phyloP scores from a whole-genome alignment of 2,329 filamentous ascomycete genomes.

The Sporothrix globosa region DNA sequence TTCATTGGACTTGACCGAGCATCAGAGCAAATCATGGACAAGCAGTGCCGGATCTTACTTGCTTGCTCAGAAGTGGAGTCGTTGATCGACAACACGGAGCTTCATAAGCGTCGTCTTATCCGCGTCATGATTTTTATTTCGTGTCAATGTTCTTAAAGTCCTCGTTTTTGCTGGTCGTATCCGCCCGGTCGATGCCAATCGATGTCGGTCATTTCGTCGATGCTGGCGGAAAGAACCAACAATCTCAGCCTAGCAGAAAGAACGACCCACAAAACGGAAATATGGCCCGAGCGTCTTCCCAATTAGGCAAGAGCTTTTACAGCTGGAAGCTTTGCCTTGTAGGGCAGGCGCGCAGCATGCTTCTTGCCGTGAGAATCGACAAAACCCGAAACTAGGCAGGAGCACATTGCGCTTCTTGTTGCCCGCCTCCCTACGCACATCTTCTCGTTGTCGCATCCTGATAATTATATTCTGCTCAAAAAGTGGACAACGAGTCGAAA shows the following conservation, averaged over 20 bases:
- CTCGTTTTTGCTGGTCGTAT: neutral
- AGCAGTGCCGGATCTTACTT: neutral
- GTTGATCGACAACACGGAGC: neutral
- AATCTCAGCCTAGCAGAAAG: neutral
- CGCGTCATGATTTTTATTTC: neutral
- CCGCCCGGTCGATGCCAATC: neutral
- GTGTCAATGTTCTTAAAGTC: neutral
- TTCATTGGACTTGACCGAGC: neutral
- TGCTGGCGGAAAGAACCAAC: neutral
- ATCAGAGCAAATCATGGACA: neutral
- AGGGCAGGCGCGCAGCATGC: conserved; percentile 6
- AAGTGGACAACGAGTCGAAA: too few species aligned
- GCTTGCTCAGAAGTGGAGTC: neutral
- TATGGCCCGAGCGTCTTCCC: conserved; percentile 26
- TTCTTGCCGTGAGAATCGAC: conserved; percentile 1
- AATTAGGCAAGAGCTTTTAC: neutral
- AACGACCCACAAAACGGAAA: neutral
- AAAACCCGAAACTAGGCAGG: neutral
- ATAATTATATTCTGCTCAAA: too few species aligned
- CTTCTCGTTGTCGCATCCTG: neutral
- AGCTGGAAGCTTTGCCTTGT: neutral
- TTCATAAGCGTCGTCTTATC: neutral
- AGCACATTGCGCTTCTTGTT: neutral
- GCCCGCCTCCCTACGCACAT: too few species aligned
- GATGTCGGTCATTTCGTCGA: neutral